Evolutionary conservation across 176 grass and related monocot genomes (phyloP), one percentile per base, ranked within the genome.

Genomic region (Musa itinerans): DNA sequence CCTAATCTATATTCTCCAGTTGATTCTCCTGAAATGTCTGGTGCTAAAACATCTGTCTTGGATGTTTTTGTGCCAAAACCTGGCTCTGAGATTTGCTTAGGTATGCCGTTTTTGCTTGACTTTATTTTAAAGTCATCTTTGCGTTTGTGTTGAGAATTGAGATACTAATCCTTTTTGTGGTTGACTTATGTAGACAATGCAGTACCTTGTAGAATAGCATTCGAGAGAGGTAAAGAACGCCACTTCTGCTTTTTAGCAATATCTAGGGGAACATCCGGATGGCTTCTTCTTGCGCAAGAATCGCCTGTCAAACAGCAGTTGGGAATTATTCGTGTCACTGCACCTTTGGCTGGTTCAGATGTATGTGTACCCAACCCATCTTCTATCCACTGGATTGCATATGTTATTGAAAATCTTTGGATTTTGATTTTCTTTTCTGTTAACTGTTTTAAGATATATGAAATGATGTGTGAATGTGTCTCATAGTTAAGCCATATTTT

Each of bases 151-250:
- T 23, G 6, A 14, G 7, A 48, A 15, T 66, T 23, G 6, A 14
- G 7, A 48, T 16, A 19, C 22, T 65, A 69, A 69, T 49, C 70
- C 65, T 57, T 50, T 83, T 81, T 20, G 5, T 69, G 57, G 67
- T 16, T 78, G 71, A 43, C 80, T 79, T 70, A 78, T 84, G 65
- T 81, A 99, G 96, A 48, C 54, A 84, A 89, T 63, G 85, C 88
- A 1, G 74, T 99, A 63, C 90, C 88, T 58, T 99, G 96, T 83
- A 87, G 96, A 84, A 99, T 99, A 89, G 96, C 96, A 58, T 99
- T 99, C 88, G 96, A 99, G 75, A 92, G 88, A 74, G 91, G 96
- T 57, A 99, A 95, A 86, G 96, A 99, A 76, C 96, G 91, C 3
- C 78, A 95, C 69, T 92, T 95, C 81, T 85, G 63, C 75, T 95